Base-by-base conservation (phyloP, 1,139 yeast species). In the Pichia sp. region DNA sequence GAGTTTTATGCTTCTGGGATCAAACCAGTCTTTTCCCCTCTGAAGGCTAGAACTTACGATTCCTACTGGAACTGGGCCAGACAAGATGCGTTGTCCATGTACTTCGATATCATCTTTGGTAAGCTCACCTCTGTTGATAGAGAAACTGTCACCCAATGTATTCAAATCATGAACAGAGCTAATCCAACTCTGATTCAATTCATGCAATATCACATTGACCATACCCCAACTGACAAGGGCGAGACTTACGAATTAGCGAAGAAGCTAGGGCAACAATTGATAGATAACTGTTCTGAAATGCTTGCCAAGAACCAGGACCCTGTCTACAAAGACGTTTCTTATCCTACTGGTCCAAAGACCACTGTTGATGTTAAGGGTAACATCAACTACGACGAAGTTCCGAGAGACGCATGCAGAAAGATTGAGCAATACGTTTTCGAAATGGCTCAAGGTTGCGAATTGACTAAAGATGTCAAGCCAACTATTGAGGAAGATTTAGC, bases 21-120 rank as follows among this genome's bases (percentile, higher is more conserved):
- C 64, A 78, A 83, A 61, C 96, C 99, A 47, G 83, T 86, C 9
- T 93, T 93, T 74, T 87, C 96, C 42, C 79, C 95, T 57, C 80
- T 87, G 74, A 93, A 93, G 75, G 96, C 98, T 40, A 87, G 99
- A 76, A 83, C 87, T 51, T 93, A 93, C 70, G 98, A 93, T 72
- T 90, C 98, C 26, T 90, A 91, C 72, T 93, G 99, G 99, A 95
- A 95, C 73, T 93, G 99, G 99, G 97, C 98, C 45, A 87, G 97
- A 73, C 99, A 93, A 75, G 96, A 95, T 70, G 87, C 95, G 57
- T 75, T 93, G 62, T 83, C 91, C 49, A 86, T 93, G 90, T 93
- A 89, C 75, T 93, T 82, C 69, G 97, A 93, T 72, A 89, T 93
- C 64, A 89, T 93, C 64, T 95, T 93, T 70, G 99, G 99, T 67